Evolutionary conservation across 495 filamentous ascomycete species (phyloP).

Genomic region (Xylaria curta): DNA sequence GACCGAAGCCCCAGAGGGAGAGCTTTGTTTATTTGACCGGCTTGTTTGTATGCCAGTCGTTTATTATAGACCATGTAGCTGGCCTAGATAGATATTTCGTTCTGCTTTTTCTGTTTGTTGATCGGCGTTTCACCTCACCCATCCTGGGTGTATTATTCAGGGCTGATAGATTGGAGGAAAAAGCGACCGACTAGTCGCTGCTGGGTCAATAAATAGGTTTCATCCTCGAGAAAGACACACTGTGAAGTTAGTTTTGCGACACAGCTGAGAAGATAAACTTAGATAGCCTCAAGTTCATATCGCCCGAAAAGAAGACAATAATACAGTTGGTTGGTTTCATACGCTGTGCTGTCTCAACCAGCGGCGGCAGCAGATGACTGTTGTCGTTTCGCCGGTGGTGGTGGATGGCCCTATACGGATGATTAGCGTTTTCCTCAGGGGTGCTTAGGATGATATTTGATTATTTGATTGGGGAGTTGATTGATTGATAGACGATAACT

Average conservation of each 20-base stretch:
- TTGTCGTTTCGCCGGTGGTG: conserved; percentile 37
- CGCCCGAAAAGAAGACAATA: neutral
- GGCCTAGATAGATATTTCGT: neutral
- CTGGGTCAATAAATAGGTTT: conserved; percentile 19
- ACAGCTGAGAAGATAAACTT: conserved; percentile 5
- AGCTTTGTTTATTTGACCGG: neutral
- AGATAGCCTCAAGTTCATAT: conserved; percentile 16
- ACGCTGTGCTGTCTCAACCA: conserved; percentile 34
- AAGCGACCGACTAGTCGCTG: conserved; percentile 1
- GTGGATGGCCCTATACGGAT: conserved; percentile 37
- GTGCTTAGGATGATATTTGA: conserved; percentile 34
- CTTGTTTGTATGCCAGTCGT: neutral
- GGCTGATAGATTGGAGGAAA: neutral
- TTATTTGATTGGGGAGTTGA: conserved; percentile 29
- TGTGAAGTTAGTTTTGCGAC: conserved; percentile 33
- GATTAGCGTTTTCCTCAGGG: conserved; percentile 39
- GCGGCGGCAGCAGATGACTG: conserved; percentile 46
- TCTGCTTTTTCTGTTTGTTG: neutral
- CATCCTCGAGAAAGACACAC: conserved; percentile 29
- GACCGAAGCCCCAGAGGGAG: neutral
- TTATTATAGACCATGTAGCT: conserved; percentile 14
- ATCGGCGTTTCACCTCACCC: neutral
- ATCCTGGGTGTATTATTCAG: neutral
- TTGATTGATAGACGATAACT: conserved; percentile 33
- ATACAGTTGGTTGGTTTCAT: conserved; percentile 3